Evolutionary conservation across 805 yeast genomes (phyloP).

Genomic region (Kodamaea lidongshanica): DNA sequence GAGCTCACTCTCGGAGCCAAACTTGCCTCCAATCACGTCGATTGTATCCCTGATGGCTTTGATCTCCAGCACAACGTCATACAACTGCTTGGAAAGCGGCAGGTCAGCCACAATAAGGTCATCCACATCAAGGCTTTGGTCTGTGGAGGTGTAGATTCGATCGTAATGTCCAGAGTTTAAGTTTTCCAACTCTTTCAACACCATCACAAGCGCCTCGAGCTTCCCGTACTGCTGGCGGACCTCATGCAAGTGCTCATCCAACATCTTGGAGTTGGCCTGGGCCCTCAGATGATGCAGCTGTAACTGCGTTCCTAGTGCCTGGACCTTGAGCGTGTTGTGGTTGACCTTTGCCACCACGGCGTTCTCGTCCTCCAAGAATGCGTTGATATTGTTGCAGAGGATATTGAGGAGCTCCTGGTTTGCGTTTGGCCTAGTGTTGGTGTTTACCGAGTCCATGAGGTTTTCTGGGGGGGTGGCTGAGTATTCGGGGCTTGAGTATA

Average conservation of each 20-base stretch:
- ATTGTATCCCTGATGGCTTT: constrained; percentile 66
- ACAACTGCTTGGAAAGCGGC: constrained; percentile 46
- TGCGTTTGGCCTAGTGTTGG: constrained; percentile 2
- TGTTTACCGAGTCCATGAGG: constrained; percentile 4
- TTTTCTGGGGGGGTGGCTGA: no score
- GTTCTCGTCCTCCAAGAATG: constrained; percentile 1
- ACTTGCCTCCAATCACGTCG: constrained; percentile 50
- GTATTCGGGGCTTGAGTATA: no score
- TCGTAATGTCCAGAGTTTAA: constrained; percentile 17
- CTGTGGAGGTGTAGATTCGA: constrained; percentile 13
- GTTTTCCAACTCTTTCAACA: constrained; percentile 20
- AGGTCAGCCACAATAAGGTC: constrained; percentile 36
- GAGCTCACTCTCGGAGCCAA: constrained; percentile 16
- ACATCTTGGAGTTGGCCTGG: constrained; percentile 25
- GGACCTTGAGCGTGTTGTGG: constrained; percentile 15
- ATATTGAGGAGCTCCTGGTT: constrained; percentile 5
- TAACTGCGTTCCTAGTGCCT: constrained; percentile 27
- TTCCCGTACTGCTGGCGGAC: constrained; percentile 20
- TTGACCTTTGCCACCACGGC: constrained; percentile 7
- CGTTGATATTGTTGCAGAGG: constrained; percentile 6
- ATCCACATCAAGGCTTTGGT: constrained; percentile 20
- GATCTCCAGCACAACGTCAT: constrained; percentile 58
- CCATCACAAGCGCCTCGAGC: constrained; percentile 20
- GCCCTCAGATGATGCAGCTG: constrained; percentile 33
- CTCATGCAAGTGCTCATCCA: constrained; percentile 26